Evolutionary conservation across 306 rosid genomes (phyloP).

Genomic region (Dryas octopetala): DNA sequence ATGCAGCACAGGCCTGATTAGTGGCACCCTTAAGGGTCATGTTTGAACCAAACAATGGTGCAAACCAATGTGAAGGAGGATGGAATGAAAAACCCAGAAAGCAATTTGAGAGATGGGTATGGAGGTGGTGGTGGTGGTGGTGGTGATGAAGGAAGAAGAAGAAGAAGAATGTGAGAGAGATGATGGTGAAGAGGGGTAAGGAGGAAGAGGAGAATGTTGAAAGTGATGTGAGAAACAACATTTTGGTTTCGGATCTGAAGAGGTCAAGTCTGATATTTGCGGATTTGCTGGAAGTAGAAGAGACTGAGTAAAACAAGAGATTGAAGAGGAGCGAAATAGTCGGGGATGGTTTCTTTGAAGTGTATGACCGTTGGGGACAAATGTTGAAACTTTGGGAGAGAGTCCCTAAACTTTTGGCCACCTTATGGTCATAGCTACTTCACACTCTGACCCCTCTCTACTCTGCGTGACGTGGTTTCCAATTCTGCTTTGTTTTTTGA

Average conservation of each 20-base stretch:
- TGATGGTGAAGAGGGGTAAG: neutral
- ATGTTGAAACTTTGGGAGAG: neutral
- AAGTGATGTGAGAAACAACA: neutral
- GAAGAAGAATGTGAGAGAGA: neutral
- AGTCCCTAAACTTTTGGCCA: neutral
- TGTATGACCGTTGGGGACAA: constrained; percentile 13
- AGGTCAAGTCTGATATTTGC: constrained; percentile 23
- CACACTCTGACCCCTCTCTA: neutral
- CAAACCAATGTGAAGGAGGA: neutral
- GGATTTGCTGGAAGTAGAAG: constrained; percentile 17
- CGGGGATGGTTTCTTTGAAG: neutral
- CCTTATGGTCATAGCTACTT: constrained; percentile 10
- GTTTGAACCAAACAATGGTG: neutral
- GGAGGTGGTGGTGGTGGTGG: neutral
- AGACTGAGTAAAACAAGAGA: constrained; percentile 22
- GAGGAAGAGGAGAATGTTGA: neutral
- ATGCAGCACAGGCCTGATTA: constrained; percentile 74
- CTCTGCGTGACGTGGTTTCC: neutral
- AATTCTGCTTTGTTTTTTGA: neutral
- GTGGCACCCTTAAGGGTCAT: constrained; percentile 77
- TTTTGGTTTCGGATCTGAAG: constrained; percentile 16
- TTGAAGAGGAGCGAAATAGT: constrained; percentile 11
- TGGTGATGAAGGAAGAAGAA: neutral
- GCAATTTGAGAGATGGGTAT: neutral
- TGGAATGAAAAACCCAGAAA: neutral